phyloP scores from a whole-genome alignment of 1,284 basidiomycete genomes.

The Cystobasidium pallidum region DNA sequence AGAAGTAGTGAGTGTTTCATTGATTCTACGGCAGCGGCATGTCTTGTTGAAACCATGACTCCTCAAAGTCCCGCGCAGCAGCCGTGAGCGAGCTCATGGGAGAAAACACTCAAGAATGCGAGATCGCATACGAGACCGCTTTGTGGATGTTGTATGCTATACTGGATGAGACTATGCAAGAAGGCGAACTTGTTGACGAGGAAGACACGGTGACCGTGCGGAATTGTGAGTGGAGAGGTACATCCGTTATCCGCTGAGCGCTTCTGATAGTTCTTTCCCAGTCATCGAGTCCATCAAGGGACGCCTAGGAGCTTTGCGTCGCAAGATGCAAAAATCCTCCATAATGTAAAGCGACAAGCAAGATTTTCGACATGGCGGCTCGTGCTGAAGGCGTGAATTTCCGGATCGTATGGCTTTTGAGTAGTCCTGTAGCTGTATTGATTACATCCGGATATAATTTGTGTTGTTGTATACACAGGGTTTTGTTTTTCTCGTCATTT shows the following conservation, averaged over 20 bases:
- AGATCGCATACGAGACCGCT: slow-evolving; percentile 91
- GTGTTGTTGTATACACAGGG: too few relatives aligned
- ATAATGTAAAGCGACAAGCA: slow-evolving; percentile 1
- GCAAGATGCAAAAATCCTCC: slow-evolving; percentile 30
- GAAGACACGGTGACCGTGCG: slow-evolving; percentile 80
- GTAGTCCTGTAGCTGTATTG: background rate
- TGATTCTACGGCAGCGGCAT: background rate
- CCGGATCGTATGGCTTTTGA: too few relatives aligned
- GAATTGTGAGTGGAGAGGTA: slow-evolving; percentile 65
- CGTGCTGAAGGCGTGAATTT: too few relatives aligned
- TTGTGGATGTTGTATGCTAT: slow-evolving; percentile 88
- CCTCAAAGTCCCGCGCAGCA: slow-evolving; percentile 78
- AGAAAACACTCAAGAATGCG: slow-evolving; percentile 74
- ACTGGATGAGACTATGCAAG: slow-evolving; percentile 85
- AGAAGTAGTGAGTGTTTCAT: slow-evolving; percentile 62
- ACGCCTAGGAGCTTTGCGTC: slow-evolving; percentile 48
- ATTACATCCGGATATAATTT: too few relatives aligned
- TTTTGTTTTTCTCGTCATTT: too few relatives aligned
- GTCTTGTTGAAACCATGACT: background rate
- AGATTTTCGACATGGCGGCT: too few relatives aligned
- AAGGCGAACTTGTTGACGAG: slow-evolving; percentile 77
- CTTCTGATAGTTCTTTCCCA: slow-evolving; percentile 1
- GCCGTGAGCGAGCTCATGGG: slow-evolving; percentile 88
- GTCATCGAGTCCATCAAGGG: slow-evolving; percentile 50
- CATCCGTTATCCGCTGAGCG: background rate